Percentiles rank a stretch among this genome's conserved stretches.
Conservation (phyloP, 2,329 filamentous ascomycete genomes). For the Alternaria sp. region DNA sequence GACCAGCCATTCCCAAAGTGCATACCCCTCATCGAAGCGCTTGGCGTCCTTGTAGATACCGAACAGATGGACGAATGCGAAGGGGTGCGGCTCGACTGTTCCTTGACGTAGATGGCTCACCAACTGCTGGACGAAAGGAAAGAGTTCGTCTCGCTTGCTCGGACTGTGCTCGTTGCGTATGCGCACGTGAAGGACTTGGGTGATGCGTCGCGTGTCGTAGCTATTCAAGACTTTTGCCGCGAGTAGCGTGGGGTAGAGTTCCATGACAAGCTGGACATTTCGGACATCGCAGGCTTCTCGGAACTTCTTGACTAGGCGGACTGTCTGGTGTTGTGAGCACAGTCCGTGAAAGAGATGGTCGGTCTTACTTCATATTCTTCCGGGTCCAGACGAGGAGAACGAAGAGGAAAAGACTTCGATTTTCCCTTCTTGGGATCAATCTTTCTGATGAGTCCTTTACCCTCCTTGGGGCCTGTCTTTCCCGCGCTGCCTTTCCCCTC, state of each 20-base stretch:
- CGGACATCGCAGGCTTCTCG: constrained; percentile 28
- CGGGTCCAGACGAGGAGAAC: neutral
- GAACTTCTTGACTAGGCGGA: constrained; percentile 21
- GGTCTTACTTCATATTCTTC: constrained; percentile 4
- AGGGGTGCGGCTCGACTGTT: constrained; percentile 46
- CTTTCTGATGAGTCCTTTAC: neutral
- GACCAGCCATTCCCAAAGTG: constrained; percentile 60
- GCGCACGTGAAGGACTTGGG: constrained; percentile 48
- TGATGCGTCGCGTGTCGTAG: constrained; percentile 43
- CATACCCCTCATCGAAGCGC: constrained; percentile 48
- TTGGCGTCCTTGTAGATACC: constrained; percentile 57
- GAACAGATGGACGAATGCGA: constrained; percentile 57
- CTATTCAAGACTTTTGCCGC: constrained; percentile 18
- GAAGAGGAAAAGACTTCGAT: neutral
- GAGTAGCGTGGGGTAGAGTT: constrained; percentile 38
- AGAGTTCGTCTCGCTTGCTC: constrained; percentile 16
- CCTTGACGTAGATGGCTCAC: constrained; percentile 51
- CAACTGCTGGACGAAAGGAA: constrained; percentile 49
- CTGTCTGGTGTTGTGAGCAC: constrained; percentile 4
- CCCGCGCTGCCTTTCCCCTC: constrained; percentile 8
- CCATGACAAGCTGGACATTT: constrained; percentile 30
- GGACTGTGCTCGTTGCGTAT: constrained; percentile 32
- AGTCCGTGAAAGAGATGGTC: neutral
- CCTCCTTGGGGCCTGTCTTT: neutral
- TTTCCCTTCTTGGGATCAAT: neutral